Percentiles rank a stretch among this genome's conserved stretches.
Conservation (phyloP, 2,329 filamentous ascomycete genomes). For the Neonectria punicea region DNA sequence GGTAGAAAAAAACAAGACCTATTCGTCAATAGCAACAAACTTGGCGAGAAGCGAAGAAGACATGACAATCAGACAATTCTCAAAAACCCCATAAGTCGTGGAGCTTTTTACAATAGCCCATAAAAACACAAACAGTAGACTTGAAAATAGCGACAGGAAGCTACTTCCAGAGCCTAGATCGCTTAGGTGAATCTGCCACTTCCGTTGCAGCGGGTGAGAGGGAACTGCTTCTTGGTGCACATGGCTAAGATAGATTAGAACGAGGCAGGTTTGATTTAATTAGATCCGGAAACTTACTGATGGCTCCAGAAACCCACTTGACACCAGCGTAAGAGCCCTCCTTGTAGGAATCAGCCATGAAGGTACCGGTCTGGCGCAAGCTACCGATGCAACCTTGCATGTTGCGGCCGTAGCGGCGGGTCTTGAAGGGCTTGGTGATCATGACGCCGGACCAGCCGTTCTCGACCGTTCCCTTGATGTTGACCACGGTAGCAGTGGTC, state of each 20-base stretch:
- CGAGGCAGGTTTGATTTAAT: not conserved
- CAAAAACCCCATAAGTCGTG: not conserved
- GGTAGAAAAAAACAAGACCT: not conserved
- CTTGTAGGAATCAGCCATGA: slow-evolving; percentile 20
- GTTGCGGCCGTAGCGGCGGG: slow-evolving; percentile 23
- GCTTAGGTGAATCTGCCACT: slow-evolving; percentile 15
- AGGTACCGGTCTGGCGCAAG: slow-evolving; percentile 16
- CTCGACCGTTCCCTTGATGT: slow-evolving; percentile 21
- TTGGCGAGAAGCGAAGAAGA: not conserved
- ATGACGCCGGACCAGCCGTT: slow-evolving; percentile 24
- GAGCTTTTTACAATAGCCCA: not conserved
- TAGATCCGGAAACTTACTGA: not conserved
- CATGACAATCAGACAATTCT: too few species aligned
- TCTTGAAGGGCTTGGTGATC: slow-evolving; percentile 25
- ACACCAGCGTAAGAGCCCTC: slow-evolving; percentile 24
- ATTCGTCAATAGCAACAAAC: not conserved
- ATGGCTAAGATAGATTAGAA: slow-evolving; percentile 10
- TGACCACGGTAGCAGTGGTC: slow-evolving; percentile 18
- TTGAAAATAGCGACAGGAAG: too few species aligned
- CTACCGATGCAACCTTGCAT: slow-evolving; percentile 25
- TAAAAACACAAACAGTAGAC: not conserved
- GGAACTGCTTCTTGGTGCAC: slow-evolving; percentile 22
- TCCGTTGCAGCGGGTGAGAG: slow-evolving; percentile 24
- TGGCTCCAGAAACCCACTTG: slow-evolving; percentile 26
- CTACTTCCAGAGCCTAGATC: not conserved